A percentile compares a stretch with the other conserved stretches of the same genome.
Evolutionary conservation across 148 eudicot species (phyloP).

Genomic region (Vaccinium myrtillus): DNA sequence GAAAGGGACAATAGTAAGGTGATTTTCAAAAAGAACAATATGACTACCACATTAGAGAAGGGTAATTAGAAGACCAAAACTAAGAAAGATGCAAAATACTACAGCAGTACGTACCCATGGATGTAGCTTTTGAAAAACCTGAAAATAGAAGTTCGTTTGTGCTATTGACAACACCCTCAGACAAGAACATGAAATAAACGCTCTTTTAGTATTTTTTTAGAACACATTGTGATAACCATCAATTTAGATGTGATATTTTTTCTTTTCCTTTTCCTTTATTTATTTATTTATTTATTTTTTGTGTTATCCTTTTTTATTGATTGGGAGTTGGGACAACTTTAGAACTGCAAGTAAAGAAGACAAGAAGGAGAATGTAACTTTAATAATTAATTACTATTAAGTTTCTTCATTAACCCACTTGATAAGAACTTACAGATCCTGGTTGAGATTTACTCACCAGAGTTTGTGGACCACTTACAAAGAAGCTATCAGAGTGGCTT

Average conservation of each 20-base stretch:
- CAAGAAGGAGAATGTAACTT: not conserved
- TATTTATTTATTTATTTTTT: too few relatives aligned
- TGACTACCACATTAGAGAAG: not conserved
- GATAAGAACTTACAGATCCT: conserved; percentile 43
- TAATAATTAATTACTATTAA: not conserved
- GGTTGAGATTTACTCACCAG: conserved; percentile 40
- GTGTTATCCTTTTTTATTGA: too few relatives aligned
- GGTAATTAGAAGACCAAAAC: not conserved
- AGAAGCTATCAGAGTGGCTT: conserved; percentile 67
- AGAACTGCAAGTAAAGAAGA: conserved; percentile 5
- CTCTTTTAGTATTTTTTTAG: not conserved
- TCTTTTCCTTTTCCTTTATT: not conserved
- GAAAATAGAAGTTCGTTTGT: not conserved
- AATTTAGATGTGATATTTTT: not conserved
- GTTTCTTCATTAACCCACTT: conserved; percentile 44
- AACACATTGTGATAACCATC: not conserved
- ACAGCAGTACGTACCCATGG: not conserved
- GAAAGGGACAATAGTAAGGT: not conserved
- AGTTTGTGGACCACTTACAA: conserved; percentile 58
- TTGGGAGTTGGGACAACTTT: not conserved
- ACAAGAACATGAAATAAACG: not conserved
- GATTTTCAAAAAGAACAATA: not conserved
- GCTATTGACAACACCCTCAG: not conserved
- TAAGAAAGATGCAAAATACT: not conserved
- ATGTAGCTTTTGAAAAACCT: not conserved